phyloP scores from a whole-genome alignment of 176 grass and related monocot genomes.

The Raddia guianensis region DNA sequence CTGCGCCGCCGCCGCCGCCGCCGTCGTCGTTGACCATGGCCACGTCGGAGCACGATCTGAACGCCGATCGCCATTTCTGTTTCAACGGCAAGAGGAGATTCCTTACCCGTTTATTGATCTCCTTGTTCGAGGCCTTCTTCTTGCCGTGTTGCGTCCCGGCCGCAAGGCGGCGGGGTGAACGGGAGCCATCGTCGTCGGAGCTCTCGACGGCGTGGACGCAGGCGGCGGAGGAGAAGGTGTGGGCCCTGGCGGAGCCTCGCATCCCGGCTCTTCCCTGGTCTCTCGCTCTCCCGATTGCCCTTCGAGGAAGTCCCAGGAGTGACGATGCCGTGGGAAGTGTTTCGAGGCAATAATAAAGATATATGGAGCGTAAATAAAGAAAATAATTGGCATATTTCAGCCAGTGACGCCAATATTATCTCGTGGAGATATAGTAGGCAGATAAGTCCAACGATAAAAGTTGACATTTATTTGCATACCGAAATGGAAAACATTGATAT shows the following conservation, averaged over 20 bases:
- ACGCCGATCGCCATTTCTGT: neutral
- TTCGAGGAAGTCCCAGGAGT: neutral
- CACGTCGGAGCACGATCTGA: neutral
- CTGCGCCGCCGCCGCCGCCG: neutral
- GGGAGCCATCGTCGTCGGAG: conserved; percentile 7
- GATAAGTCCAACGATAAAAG: conserved; percentile 10
- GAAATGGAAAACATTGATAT: neutral
- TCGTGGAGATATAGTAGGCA: neutral
- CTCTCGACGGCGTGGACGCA: conserved; percentile 28
- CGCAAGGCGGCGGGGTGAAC: neutral
- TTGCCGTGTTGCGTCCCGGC: neutral
- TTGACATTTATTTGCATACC: neutral
- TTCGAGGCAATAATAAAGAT: neutral
- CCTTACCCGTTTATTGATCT: neutral
- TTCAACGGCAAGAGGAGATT: neutral
- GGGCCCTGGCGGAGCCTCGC: conserved; percentile 8
- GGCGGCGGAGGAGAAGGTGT: conserved; percentile 24
- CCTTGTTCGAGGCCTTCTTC: neutral
- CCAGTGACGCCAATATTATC: neutral
- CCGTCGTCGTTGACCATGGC: neutral
- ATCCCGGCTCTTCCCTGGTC: neutral
- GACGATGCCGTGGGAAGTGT: neutral
- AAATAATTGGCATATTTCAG: neutral
- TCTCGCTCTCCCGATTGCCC: neutral
- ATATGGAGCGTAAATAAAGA: neutral